phyloP scores from a whole-genome alignment of 2,329 filamentous ascomycete genomes.

The Penicillium sp. region DNA sequence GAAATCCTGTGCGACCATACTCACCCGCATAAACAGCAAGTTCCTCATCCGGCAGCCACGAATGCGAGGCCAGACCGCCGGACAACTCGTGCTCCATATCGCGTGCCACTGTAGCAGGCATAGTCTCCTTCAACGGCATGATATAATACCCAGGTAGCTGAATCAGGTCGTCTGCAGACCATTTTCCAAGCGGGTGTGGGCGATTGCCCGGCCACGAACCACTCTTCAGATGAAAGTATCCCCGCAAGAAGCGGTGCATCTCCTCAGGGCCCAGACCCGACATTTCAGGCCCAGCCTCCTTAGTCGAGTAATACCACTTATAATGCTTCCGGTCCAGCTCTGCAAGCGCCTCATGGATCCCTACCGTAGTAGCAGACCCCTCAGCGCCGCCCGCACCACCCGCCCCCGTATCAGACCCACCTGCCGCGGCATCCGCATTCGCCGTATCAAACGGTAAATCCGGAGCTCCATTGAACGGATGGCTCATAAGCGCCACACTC shows the following conservation, averaged over 20 bases:
- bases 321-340: slow-evolving; percentile 63
- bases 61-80: slow-evolving; percentile 35
- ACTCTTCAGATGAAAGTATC: slow-evolving; percentile 68
- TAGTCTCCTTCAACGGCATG: slow-evolving; percentile 57
- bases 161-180: slow-evolving; percentile 57
- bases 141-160: slow-evolving; percentile 68
- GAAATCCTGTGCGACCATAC: slow-evolving; percentile 62
- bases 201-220: slow-evolving; percentile 58
- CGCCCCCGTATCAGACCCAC: neutral
- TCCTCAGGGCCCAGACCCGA: slow-evolving; percentile 42
- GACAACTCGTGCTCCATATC: slow-evolving; percentile 53
- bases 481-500: slow-evolving; percentile 62
- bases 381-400: slow-evolving; percentile 13
- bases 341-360: slow-evolving; percentile 57
- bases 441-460: slow-evolving; percentile 50
- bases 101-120: slow-evolving; percentile 57
- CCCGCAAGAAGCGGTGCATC: slow-evolving; percentile 60
- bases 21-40: slow-evolving; percentile 61
- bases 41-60: slow-evolving; percentile 60
- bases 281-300: slow-evolving; percentile 39
- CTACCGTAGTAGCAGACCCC: slow-evolving; percentile 26
- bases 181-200: slow-evolving; percentile 54
- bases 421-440: slow-evolving; percentile 16
- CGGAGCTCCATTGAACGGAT: slow-evolving; percentile 59
- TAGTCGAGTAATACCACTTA: slow-evolving; percentile 57